Evolutionary conservation across 768 basidiomycete species (phyloP).

Genomic region (Rhizopogon vesiculosus): DNA sequence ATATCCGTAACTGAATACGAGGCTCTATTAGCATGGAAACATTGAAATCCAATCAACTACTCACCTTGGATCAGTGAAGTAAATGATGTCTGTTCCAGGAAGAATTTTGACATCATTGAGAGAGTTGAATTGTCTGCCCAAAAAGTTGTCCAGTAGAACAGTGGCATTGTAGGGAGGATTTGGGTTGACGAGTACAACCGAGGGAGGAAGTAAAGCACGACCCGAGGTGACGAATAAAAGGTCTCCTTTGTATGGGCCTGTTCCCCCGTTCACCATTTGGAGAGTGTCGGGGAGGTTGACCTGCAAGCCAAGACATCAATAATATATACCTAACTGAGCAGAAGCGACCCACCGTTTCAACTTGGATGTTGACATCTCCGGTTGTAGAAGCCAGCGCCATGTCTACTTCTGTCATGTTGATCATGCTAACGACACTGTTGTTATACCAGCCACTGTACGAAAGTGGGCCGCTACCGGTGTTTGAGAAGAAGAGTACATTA

Average conservation of each 20-base stretch:
- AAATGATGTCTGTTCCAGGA: slow-evolving; percentile 57
- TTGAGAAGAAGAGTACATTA: slow-evolving; percentile 61
- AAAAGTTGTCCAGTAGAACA: slow-evolving; percentile 72
- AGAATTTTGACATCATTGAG: slow-evolving; percentile 77
- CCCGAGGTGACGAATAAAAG: slow-evolving; percentile 66
- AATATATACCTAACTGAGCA: neutral
- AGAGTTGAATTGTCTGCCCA: slow-evolving; percentile 78
- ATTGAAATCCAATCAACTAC: slow-evolving; percentile 14
- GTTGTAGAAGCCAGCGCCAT: slow-evolving; percentile 33
- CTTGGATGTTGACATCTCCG: slow-evolving; percentile 41
- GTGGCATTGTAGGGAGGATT: slow-evolving; percentile 60
- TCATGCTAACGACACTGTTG: slow-evolving; percentile 59
- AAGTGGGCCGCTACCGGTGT: slow-evolving; percentile 61
- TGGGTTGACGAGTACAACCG: slow-evolving; percentile 62
- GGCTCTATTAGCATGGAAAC: neutral
- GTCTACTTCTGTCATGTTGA: slow-evolving; percentile 55
- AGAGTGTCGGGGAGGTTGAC: slow-evolving; percentile 52
- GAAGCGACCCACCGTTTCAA: slow-evolving; percentile 31
- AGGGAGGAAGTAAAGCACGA: slow-evolving; percentile 56
- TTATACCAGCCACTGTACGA: slow-evolving; percentile 60
- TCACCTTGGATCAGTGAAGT: slow-evolving; percentile 71
- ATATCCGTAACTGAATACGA: slow-evolving; percentile 23
- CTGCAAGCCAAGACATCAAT: slow-evolving; percentile 26
- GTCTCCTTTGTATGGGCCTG: slow-evolving; percentile 54
- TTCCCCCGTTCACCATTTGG: slow-evolving; percentile 71